A percentile compares a stretch with the other conserved stretches of the same genome.
These are phyloP conservation scores for Wickerhamomyces silvicola DNA, from an alignment of 805 yeast species.

Conservation along the genomic window DNA sequence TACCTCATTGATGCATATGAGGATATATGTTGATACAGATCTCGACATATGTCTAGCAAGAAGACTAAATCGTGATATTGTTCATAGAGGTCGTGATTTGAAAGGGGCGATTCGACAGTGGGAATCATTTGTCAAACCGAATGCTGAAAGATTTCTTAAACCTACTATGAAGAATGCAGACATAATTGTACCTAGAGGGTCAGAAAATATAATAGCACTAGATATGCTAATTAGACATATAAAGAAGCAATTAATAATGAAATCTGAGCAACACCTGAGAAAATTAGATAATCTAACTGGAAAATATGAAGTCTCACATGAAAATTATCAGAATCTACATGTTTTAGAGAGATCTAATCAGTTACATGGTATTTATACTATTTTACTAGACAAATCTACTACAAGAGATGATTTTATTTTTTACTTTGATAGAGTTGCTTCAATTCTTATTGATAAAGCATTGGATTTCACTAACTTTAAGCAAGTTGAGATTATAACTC, in stretches of 20 bases:
- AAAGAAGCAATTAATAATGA: constrained; percentile 57
- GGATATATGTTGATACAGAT: constrained; percentile 90
- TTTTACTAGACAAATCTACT: constrained; percentile 50
- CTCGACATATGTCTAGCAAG: constrained; percentile 88
- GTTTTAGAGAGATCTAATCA: constrained; percentile 51
- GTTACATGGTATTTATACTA: constrained; percentile 63
- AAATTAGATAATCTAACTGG: constrained; percentile 54
- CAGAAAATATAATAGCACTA: constrained; percentile 77
- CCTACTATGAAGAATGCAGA: constrained; percentile 81
- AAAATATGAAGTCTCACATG: constrained; percentile 23
- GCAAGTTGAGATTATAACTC: constrained; percentile 33
- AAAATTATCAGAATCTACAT: constrained; percentile 11
- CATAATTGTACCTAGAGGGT: constrained; percentile 84
- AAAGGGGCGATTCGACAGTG: constrained; percentile 82
- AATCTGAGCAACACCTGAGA: constrained; percentile 61
- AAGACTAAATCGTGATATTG: constrained; percentile 78
- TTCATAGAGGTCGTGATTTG: constrained; percentile 80
- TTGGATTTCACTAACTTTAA: constrained; percentile 44
- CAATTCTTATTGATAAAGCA: constrained; percentile 61
- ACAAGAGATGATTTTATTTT: constrained; percentile 75
- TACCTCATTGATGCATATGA: constrained; percentile 72
- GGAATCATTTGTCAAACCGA: constrained; percentile 89
- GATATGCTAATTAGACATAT: constrained; percentile 75
- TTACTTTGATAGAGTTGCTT: constrained; percentile 78
- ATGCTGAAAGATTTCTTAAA: constrained; percentile 65